Evolutionary conservation across 441 rosid genomes (phyloP).

Genomic region (Gossypium lobatum): DNA sequence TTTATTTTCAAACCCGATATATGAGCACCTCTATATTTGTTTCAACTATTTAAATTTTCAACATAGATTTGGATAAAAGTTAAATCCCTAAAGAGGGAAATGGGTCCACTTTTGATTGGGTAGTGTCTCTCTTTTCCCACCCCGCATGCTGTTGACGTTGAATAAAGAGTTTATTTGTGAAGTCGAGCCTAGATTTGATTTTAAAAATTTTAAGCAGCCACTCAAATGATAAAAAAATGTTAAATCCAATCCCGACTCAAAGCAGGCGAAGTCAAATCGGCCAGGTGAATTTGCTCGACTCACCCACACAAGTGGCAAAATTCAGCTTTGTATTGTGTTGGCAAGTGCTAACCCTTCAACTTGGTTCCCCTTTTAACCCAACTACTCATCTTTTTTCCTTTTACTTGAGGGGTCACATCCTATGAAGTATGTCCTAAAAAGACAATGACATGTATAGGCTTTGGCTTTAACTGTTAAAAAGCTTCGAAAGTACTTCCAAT

Average conservation of each 20-base stretch:
- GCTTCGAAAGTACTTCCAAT: not conserved
- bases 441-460: not conserved
- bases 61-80: not conserved
- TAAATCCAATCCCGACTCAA: too few relatives aligned
- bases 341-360: not conserved
- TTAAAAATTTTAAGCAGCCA: too few relatives aligned
- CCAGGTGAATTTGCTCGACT: too few relatives aligned
- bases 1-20: too few relatives aligned
- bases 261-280: too few relatives aligned
- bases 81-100: too few relatives aligned
- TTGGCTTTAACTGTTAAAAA: not conserved
- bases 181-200: too few relatives aligned
- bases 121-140: not conserved
- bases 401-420: not conserved
- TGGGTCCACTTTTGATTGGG: conserved; percentile 3
- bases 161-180: too few relatives aligned
- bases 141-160: not conserved
- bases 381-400: not conserved
- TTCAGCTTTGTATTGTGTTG: not conserved
- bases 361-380: not conserved
- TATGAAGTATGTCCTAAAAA: not conserved
- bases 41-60: not conserved
- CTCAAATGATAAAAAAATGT: too few relatives aligned
- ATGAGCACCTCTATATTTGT: not conserved
- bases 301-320: not conserved